Base-by-base conservation (phyloP, 73 alveolate species). In the Paramecium tetraurelia region DNA sequence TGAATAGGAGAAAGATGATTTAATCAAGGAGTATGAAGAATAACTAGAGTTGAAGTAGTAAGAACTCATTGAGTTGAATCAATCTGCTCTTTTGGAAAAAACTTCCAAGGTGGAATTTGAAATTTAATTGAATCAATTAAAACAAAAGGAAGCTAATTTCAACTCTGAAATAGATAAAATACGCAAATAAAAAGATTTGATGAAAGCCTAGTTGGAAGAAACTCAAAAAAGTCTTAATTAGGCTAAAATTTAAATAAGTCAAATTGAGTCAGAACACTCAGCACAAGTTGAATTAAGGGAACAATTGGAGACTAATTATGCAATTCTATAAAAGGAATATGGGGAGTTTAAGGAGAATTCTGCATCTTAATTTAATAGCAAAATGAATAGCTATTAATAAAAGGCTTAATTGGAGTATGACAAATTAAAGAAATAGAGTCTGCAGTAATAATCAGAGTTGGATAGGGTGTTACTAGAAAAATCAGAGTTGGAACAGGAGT, bases 231-330 rank as follows among this genome's bases (percentile, higher is more conserved):
- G 63, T 31, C 75, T 80, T 20, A 80, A 41, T 80, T 80, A 80
- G 46, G 57, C 75, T 1, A 80, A 80, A 35, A 16, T 22, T 0
- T 35, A 80, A 80, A 18, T 43, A 0, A 80, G 72, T 80, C 14
- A 80, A 36, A 41, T 80, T 20, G 70, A 80, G 24, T 80, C 70
- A 12, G 90, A 80, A 80, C 43, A 48, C 21, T 20, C 90, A 41
- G 90, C 90, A 0, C 16, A 80, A 27, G 72, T 80, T 0, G 90
- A 80, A 80, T 80, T 80, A 46, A 80, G 90, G 12, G 90, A 80
- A 44, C 31, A 80, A 48, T 48, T 80, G 46, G 90, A 80, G 22
- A 80, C 46, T 24, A 80, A 80, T 22, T 80, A 80, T 80, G 70
- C 70, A 12, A 80, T 80, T 31, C 16, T 80, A 22, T 80, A 80